A percentile compares a stretch with the other conserved stretches of the same genome.
Conservation (phyloP, 2,329 filamentous ascomycete genomes). For the Lasiodiplodia citricola region DNA sequence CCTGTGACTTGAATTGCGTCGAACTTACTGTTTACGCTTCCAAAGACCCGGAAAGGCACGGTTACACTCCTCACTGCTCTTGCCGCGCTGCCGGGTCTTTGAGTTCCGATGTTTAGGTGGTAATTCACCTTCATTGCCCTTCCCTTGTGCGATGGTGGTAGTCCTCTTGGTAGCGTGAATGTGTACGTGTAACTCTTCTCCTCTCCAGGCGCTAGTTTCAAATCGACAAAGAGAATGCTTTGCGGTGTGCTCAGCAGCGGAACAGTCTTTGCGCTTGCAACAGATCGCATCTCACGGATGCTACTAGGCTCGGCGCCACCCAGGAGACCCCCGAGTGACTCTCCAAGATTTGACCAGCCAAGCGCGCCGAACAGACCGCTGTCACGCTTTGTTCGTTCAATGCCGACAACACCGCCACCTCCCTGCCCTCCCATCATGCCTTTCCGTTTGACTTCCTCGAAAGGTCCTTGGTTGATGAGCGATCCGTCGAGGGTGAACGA, state of each 20-base stretch:
- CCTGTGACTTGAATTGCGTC: not conserved
- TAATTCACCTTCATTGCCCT: slow-evolving; percentile 95
- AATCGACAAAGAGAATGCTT: slow-evolving; percentile 92
- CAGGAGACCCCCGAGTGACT: slow-evolving; percentile 85
- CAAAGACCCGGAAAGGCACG: slow-evolving; percentile 88
- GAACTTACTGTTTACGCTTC: slow-evolving; percentile 76
- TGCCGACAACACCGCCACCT: slow-evolving; percentile 81
- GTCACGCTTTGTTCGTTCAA: slow-evolving; percentile 75
- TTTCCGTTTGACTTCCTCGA: slow-evolving; percentile 95
- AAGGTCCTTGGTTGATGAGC: slow-evolving; percentile 83
- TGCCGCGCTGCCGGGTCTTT: slow-evolving; percentile 76
- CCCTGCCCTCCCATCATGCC: slow-evolving; percentile 83
- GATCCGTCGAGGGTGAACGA: slow-evolving; percentile 92
- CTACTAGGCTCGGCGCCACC: slow-evolving; percentile 86
- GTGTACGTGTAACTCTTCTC: slow-evolving; percentile 85
- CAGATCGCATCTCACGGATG: slow-evolving; percentile 92
- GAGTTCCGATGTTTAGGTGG: slow-evolving; percentile 87
- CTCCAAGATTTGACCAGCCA: slow-evolving; percentile 87
- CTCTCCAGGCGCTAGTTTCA: slow-evolving; percentile 85
- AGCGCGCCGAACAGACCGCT: slow-evolving; percentile 82
- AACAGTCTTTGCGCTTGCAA: slow-evolving; percentile 82
- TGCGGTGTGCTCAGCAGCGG: slow-evolving; percentile 94
- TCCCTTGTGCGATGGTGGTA: slow-evolving; percentile 90
- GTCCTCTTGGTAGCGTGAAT: slow-evolving; percentile 81
- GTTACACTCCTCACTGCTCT: slow-evolving; percentile 87